These are phyloP conservation scores for Sapria himalayana DNA, from an alignment of 345 rosid genomes.

Conservation along the genomic window DNA sequence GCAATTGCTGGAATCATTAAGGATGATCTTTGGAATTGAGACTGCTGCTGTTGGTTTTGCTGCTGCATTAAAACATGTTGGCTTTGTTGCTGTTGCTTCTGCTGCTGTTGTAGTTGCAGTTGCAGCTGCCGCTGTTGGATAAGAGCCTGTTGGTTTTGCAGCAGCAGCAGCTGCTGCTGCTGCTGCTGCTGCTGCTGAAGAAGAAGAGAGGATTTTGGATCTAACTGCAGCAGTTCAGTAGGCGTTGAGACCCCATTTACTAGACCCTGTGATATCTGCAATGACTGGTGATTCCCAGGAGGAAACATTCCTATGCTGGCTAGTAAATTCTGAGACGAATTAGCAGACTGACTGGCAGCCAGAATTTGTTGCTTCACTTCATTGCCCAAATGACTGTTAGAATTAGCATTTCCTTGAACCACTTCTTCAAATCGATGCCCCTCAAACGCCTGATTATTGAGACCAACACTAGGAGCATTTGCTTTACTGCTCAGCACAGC, in stretches of 20 bases:
- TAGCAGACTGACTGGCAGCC: slow-evolving; percentile 23
- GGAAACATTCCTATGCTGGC: slow-evolving; percentile 54
- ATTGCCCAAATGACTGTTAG: no score
- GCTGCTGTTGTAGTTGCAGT: slow-evolving; percentile 9
- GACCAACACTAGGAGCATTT: slow-evolving; percentile 22
- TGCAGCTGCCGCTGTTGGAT: slow-evolving; percentile 15
- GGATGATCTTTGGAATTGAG: slow-evolving; percentile 48
- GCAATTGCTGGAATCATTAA: slow-evolving; percentile 42
- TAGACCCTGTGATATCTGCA: slow-evolving; percentile 58
- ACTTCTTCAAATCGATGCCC: slow-evolving; percentile 41
- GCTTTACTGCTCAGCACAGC: slow-evolving; percentile 28
- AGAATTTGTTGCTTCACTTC: slow-evolving; percentile 32
- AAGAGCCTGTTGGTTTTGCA: slow-evolving; percentile 13
- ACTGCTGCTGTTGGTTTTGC: slow-evolving; percentile 54
- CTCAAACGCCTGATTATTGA: slow-evolving; percentile 31
- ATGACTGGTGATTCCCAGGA: slow-evolving; percentile 44
- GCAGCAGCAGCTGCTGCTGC: slow-evolving; percentile 17
- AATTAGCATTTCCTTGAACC: slow-evolving; percentile 27
- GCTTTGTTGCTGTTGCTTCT: slow-evolving; percentile 23
- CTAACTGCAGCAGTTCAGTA: slow-evolving; percentile 39
- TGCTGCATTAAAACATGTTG: slow-evolving; percentile 44
- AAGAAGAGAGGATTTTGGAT: slow-evolving; percentile 29
- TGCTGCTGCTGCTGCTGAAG: slow-evolving; percentile 16
- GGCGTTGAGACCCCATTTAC: slow-evolving; percentile 46
- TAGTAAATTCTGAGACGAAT: slow-evolving; percentile 25